Percentiles rank a stretch among this genome's conserved stretches.
Evolutionary conservation across 1,139 yeast genomes (phyloP).

Genomic region (Hyphopichia fennica): DNA sequence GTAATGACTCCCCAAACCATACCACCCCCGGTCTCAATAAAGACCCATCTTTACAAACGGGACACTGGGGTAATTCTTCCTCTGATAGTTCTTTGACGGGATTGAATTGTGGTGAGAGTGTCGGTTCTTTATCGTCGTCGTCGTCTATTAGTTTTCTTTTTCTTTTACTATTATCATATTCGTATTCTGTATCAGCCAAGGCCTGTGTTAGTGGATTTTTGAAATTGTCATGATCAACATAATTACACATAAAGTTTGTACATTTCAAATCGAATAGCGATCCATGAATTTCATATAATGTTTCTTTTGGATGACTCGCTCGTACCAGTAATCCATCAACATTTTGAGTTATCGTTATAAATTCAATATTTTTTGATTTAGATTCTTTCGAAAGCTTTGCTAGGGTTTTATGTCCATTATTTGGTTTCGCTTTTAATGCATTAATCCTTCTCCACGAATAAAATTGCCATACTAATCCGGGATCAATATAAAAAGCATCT

Average conservation of each 20-base stretch:
- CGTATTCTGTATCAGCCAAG: constrained; percentile 41
- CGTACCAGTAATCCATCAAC: constrained; percentile 74
- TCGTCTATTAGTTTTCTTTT: constrained; percentile 13
- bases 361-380: constrained; percentile 17
- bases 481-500: constrained; percentile 81
- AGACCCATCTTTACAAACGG: constrained; percentile 50
- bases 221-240: constrained; percentile 50
- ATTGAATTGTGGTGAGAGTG: constrained; percentile 43
- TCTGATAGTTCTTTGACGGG: constrained; percentile 50
- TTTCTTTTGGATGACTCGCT: constrained; percentile 56
- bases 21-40: constrained; percentile 84
- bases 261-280: constrained; percentile 71
- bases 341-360: constrained; percentile 75
- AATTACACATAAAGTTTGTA: constrained; percentile 73
- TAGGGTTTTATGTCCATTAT: constrained; percentile 68
- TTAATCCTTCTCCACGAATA: constrained; percentile 67
- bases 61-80: constrained; percentile 72
- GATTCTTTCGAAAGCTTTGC: constrained; percentile 44
- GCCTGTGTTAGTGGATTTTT: constrained; percentile 65
- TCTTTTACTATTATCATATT: constrained; percentile 19
- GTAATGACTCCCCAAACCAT: constrained; percentile 89
- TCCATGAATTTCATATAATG: constrained; percentile 74
- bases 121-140: constrained; percentile 7
- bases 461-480: constrained; percentile 88
- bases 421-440: constrained; percentile 70